These are phyloP conservation scores for Phanerodontia chrysosporium DNA, from an alignment of 768 basidiomycete species.

Conservation along the genomic window DNA sequence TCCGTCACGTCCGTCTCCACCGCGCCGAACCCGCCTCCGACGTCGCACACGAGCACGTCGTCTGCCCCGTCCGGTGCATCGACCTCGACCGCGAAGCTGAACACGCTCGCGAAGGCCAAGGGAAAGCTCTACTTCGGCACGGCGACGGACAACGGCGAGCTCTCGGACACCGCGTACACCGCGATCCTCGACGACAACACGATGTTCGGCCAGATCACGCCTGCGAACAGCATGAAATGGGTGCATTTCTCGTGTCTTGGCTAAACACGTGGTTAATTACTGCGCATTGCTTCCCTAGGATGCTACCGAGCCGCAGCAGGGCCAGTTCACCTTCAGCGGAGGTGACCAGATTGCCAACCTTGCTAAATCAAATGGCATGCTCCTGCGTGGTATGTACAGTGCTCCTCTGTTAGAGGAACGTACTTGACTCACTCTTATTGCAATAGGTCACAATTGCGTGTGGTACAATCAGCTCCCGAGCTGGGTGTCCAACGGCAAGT, in stretches of 20 bases:
- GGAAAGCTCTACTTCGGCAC: conserved; percentile 46
- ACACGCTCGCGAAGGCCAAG: conserved; percentile 34
- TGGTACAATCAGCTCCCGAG: conserved; percentile 50
- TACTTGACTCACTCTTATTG: neutral
- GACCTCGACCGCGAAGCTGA: conserved; percentile 21
- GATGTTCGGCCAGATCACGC: conserved; percentile 41
- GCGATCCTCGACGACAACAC: conserved; percentile 32
- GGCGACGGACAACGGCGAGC: conserved; percentile 44
- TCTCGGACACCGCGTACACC: conserved; percentile 35
- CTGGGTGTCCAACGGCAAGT: conserved; percentile 44
- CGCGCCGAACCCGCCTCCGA: neutral
- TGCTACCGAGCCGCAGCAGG: conserved; percentile 46
- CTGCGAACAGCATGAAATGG: conserved; percentile 45
- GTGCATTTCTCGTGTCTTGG: conserved; percentile 13
- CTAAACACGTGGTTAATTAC: neutral
- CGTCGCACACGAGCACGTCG: neutral
- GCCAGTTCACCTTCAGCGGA: conserved; percentile 41
- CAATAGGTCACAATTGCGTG: conserved; percentile 34
- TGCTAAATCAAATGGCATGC: conserved; percentile 42
- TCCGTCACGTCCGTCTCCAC: neutral
- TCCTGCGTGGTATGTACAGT: conserved; percentile 36
- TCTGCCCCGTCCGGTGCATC: neutral
- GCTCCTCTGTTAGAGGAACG: neutral
- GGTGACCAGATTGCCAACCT: conserved; percentile 43
- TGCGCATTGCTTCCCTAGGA: conserved; percentile 30